A percentile compares a stretch with the other conserved stretches of the same genome.
Conservation (phyloP, 306 rosid genomes). For the Castanospermum australe region DNA sequence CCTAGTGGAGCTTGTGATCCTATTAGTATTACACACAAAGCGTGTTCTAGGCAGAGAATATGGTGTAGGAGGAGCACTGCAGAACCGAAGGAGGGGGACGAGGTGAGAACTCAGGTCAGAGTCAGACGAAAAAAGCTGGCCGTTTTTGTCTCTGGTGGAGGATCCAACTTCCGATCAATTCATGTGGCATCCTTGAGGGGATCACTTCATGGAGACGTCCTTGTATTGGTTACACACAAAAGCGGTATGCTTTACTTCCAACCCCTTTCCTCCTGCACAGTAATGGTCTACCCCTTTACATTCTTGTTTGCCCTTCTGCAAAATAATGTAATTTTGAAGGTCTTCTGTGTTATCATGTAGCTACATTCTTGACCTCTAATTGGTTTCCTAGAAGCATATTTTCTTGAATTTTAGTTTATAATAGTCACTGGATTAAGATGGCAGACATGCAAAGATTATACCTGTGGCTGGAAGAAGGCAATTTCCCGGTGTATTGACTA, state of each 20-base stretch:
- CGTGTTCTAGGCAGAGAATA: constrained; percentile 19
- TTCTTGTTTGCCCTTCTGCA: background rate
- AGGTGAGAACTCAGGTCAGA: constrained; percentile 19
- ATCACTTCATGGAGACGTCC: constrained; percentile 65
- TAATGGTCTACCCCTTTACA: background rate
- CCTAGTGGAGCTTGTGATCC: constrained; percentile 19
- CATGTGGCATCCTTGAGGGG: constrained; percentile 63
- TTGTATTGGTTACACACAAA: constrained; percentile 75
- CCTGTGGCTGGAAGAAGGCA: background rate
- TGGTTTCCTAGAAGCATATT: background rate
- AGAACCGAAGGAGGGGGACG: constrained; percentile 13
- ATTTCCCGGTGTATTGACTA: background rate
- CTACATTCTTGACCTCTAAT: background rate
- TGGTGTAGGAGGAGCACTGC: constrained; percentile 26
- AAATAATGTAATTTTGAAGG: background rate
- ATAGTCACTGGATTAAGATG: constrained; percentile 1
- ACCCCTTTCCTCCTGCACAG: background rate
- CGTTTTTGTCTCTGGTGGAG: constrained; percentile 89
- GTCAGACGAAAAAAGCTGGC: constrained; percentile 65
- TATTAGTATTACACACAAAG: constrained; percentile 6
- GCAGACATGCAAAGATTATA: background rate
- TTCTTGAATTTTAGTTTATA: background rate
- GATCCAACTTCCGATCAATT: constrained; percentile 83
- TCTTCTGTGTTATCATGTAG: background rate
- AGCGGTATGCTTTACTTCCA: constrained; percentile 34